phyloP scores from a whole-genome alignment of 2,329 filamentous ascomycete genomes.

The Sordariomycetes sp. region DNA sequence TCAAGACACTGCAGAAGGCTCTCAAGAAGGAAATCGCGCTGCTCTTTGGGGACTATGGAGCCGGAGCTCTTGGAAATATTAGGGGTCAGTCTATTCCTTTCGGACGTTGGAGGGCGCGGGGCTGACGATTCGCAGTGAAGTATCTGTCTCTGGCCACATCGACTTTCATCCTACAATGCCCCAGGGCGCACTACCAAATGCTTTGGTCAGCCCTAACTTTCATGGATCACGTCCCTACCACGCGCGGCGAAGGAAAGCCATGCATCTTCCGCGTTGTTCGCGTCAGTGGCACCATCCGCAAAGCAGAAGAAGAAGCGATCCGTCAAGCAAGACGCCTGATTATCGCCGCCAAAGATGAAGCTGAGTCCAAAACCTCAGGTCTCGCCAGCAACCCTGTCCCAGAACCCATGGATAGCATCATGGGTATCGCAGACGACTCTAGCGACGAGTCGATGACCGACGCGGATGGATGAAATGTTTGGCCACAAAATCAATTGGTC shows the following conservation, averaged over 20 bases:
- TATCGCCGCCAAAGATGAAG: constrained; percentile 48
- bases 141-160: constrained; percentile 89
- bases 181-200: constrained; percentile 73
- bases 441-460: constrained; percentile 30
- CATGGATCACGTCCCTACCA: constrained; percentile 59
- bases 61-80: constrained; percentile 69
- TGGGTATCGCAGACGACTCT: not conserved
- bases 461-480: constrained; percentile 27
- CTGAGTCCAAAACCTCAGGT: no score
- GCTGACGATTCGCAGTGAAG: constrained; percentile 54
- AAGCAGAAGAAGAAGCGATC: constrained; percentile 84
- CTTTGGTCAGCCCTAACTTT: constrained; percentile 86
- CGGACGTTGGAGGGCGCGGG: no score
- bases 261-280: constrained; percentile 80
- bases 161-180: constrained; percentile 81
- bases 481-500: constrained; percentile 20
- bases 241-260: constrained; percentile 45
- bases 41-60: constrained; percentile 83
- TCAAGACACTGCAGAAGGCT: constrained; percentile 54
- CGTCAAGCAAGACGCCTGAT: constrained; percentile 65
- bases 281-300: constrained; percentile 88
- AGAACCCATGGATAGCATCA: no score
- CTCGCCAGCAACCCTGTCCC: no score
- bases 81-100: no score
- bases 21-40: constrained; percentile 62